Evolutionary conservation across 1,139 yeast species (phyloP), one percentile per base, ranked within the genome.

Genomic region (Meyerozyma smithsonii): DNA sequence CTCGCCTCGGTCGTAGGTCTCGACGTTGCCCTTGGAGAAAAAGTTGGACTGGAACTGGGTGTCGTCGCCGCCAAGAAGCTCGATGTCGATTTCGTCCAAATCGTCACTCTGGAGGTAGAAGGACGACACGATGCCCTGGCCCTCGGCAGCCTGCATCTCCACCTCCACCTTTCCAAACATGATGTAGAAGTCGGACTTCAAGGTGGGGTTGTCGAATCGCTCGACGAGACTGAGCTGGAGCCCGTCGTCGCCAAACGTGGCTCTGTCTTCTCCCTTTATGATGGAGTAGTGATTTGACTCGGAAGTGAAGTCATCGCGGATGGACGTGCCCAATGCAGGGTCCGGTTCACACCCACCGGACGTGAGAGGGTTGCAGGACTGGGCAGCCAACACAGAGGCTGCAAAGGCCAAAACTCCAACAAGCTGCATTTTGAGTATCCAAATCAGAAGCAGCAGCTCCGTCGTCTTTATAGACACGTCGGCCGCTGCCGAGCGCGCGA

Each of bases 111-210:
- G 95, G 43, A 88, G 68, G 50, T 81, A 87, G 52, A 87, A 81
- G 2, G 90, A 80, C 0, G 96, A 84, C 18, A 88, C 77, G 32
- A 88, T 72, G 45, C 96, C 96, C 35, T 61, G 61, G 18, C 96
- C 96, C 14, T 73, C 64, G 4, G 92, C 89, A 14, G 92, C 84
- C 56, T 81, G 74, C 45, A 85, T 58, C 2, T 70, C 72, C 8
- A 82, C 89, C 57, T 86, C 94, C 15, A 87, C 78, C 49, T 79
- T 79, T 40, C 96, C 96, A 61, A 81, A 88, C 90, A 88, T 84
- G 46, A 88, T 77, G 60, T 86, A 86, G 56, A 85, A 87, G 47
- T 83, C 75, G 11, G 95, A 85, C 48, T 72, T 72, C 40, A 88
- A 60, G 3, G 90, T 74, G 14, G 96, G 96, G 54, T 84, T 82